These are phyloP conservation scores for Blastobotrys elegans DNA, from an alignment of 1,139 yeast species.

Conservation along the genomic window DNA sequence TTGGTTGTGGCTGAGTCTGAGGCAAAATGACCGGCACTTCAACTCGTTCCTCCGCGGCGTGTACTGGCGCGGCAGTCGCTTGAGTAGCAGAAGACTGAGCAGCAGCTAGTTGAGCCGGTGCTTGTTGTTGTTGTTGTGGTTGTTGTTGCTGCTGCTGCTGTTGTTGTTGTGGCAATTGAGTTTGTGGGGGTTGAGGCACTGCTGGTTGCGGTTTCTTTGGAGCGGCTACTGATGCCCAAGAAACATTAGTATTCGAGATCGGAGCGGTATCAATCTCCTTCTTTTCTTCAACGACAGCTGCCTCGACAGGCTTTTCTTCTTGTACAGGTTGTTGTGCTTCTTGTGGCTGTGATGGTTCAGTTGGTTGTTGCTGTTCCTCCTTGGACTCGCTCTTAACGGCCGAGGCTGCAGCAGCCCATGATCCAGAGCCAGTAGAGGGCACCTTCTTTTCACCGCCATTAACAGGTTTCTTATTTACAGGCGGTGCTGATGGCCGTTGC, in stretches of 20 bases:
- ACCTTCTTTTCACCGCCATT: neutral
- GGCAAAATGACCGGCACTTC: conserved; percentile 66
- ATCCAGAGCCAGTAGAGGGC: conserved; percentile 10
- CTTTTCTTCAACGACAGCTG: conserved; percentile 6
- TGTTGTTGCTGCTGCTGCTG: conserved; percentile 8
- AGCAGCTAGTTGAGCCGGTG: conserved; percentile 19
- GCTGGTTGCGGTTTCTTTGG: conserved; percentile 24
- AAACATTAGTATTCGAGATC: conserved; percentile 19
- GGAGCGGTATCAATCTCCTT: conserved; percentile 22
- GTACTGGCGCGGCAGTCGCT: conserved; percentile 14
- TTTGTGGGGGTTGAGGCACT: conserved; percentile 17
- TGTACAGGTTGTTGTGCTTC: conserved; percentile 1
- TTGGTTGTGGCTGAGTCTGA: conserved; percentile 37
- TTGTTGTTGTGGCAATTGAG: conserved; percentile 18
- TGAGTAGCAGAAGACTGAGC: conserved; percentile 17
- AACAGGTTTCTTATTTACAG: conserved; percentile 1
- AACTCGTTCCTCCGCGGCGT: conserved; percentile 48
- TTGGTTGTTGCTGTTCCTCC: conserved; percentile 3
- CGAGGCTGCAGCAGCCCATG: conserved; percentile 15
- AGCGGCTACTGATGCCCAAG: conserved; percentile 42
- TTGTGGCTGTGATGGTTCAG: neutral
- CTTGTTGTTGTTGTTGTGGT: neutral
- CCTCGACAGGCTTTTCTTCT: conserved; percentile 5
- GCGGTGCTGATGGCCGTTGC: neutral
- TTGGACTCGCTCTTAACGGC: conserved; percentile 17